Conservation (phyloP, 257 asterid genomes). For the Gynochthodes officinalis region DNA sequence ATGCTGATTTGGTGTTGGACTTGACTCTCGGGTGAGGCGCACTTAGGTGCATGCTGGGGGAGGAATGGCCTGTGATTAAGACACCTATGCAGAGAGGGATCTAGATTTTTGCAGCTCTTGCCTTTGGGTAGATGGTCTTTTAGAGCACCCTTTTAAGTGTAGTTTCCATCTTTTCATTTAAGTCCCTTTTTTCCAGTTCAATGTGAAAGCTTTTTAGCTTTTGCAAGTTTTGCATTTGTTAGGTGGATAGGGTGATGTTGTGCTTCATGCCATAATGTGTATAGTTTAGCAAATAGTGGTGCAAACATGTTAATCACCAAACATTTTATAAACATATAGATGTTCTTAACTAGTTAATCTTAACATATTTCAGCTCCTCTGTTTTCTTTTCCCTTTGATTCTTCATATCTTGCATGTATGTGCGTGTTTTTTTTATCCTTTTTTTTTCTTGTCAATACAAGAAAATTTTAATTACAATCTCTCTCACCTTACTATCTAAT, state of each 20-base stretch:
- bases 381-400: not conserved
- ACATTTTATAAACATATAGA: not conserved
- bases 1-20: not conserved
- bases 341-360: not conserved
- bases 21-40: not conserved
- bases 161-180: too few relatives aligned
- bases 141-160: too few relatives aligned
- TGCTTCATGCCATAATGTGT: not conserved
- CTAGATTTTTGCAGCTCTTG: conserved; percentile 19
- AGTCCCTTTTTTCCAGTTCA: not conserved
- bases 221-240: not conserved
- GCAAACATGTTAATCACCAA: not conserved
- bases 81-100: conserved; percentile 19
- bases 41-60: conserved; percentile 19
- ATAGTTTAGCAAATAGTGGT: conserved; percentile 13
- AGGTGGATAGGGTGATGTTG: not conserved
- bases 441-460: too few relatives aligned
- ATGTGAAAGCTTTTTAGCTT: not conserved
- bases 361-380: not conserved
- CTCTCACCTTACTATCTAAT: too few relatives aligned
- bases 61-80: conserved; percentile 32
- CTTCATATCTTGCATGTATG: too few relatives aligned
- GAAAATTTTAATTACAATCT: too few relatives aligned
- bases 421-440: too few relatives aligned
- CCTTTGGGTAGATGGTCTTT: conserved; percentile 7